Base-by-base conservation (phyloP, 2,329 filamentous ascomycete species). In the Aspergillus carbonarius region DNA sequence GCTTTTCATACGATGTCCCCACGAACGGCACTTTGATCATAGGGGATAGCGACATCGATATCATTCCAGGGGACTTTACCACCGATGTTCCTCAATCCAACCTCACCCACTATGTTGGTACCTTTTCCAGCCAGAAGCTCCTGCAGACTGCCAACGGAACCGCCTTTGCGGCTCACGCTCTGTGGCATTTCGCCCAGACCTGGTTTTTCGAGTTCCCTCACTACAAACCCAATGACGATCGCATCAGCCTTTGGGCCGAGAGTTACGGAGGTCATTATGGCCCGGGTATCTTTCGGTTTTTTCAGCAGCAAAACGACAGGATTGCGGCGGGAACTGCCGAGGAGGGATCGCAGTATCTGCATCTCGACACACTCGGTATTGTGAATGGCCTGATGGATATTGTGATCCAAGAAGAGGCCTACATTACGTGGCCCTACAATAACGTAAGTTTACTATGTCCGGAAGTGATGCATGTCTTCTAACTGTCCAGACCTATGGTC, bases 201-300 rank as follows among this genome's bases (percentile, higher is more conserved):
- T 55, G 54, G 54, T 20, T 39, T 15, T 39, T 40, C 20, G 32
- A 55, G 10, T 55, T 55, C 15, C 30, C 44, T 2, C 30, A 40
- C 20, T 48, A 55, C 32, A 35, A 34, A 13, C 46, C 54, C 0
- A 35, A 25, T 7, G 50, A 53, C 18, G 35, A 42, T 18, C 50
- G 50, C 9, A 23, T 55, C 34, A 55, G 54, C 23, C 44, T 55
- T 13, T 55, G 54, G 54, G 46, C 54, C 2, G 54, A 55, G 42
- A 48, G 42, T 30, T 55, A 55, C 20, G 54, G 54, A 6, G 54
- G 54, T 8, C 54, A 48, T 9, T 55, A 55, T 42, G 54, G 54
- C 12, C 54, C 54, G 10, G 42, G 42, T 5, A 47, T 55, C 25
- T 47, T 48, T 23, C 30, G 30, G 23, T 48, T 48, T 18, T 35